Evolutionary conservation across 352 stramenopile species (phyloP).

Genomic region (Phytophthora crassamura): DNA sequence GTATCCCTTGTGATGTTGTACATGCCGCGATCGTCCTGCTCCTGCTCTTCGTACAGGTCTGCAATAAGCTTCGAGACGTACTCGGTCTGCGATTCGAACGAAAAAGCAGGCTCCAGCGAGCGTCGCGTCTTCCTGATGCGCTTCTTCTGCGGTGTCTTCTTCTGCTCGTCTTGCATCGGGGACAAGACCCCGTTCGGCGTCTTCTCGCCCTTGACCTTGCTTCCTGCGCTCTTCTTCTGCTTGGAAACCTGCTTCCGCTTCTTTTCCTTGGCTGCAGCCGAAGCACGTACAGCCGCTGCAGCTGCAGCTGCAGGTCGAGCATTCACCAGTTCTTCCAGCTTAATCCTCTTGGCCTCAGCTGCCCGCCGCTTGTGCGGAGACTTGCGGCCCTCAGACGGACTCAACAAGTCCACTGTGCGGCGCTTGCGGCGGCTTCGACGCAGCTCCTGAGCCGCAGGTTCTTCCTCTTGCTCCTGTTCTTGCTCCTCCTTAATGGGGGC

Average conservation of each 20-base stretch:
- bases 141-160: constrained; percentile 56
- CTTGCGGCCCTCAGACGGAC: constrained; percentile 13
- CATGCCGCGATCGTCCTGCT: constrained; percentile 81
- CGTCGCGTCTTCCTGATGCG: constrained; percentile 43
- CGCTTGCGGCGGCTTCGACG: constrained; percentile 36
- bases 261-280: constrained; percentile 23
- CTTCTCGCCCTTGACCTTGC: constrained; percentile 11
- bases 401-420: constrained; percentile 31
- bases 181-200: constrained; percentile 40
- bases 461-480: constrained; percentile 8
- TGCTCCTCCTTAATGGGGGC: background rate
- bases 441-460: background rate
- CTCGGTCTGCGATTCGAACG: constrained; percentile 38
- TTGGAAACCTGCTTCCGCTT: constrained; percentile 7
- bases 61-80: constrained; percentile 58
- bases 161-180: constrained; percentile 62
- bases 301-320: constrained; percentile 21
- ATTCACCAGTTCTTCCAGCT: constrained; percentile 18
- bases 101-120: constrained; percentile 54
- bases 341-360: constrained; percentile 2
- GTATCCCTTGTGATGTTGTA: constrained; percentile 73
- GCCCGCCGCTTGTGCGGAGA: constrained; percentile 19
- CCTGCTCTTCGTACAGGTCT: constrained; percentile 73
- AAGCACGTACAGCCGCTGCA: constrained; percentile 22
- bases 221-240: constrained; percentile 10